Conservation (phyloP, 306 rosid species). For the Lotus japonicus region DNA sequence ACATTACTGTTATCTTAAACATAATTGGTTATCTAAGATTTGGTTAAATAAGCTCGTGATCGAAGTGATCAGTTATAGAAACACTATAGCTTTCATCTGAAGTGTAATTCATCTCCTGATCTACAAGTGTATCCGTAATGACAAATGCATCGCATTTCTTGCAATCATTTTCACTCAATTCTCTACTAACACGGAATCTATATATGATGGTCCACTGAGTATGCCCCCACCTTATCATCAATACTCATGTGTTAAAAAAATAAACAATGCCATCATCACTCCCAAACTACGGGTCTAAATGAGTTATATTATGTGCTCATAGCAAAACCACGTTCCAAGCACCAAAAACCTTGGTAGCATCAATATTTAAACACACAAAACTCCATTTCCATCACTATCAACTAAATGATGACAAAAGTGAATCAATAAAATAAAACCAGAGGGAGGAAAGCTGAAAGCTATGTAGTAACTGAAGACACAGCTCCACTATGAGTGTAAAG, state of each 20-base stretch:
- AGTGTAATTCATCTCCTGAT: too few relatives aligned
- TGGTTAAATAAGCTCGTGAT: too few relatives aligned
- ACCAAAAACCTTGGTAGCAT: not conserved
- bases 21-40: too few relatives aligned
- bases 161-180: not conserved
- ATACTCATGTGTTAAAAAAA: not conserved
- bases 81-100: too few relatives aligned
- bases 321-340: conserved; percentile 17
- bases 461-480: not conserved
- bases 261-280: conserved; percentile 12
- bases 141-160: not conserved
- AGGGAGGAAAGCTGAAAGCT: not conserved
- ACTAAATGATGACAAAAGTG: not conserved
- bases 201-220: not conserved
- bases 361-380: not conserved
- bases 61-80: too few relatives aligned
- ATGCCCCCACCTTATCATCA: not conserved
- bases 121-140: not conserved
- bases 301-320: too few relatives aligned
- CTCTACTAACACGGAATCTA: not conserved
- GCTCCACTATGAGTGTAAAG: not conserved
- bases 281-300: conserved; percentile 29
- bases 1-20: too few relatives aligned
- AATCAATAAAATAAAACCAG: not conserved
- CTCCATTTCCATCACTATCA: not conserved